Conservation (phyloP, 2,329 filamentous ascomycete genomes). For the Diaporthe ilicicola region DNA sequence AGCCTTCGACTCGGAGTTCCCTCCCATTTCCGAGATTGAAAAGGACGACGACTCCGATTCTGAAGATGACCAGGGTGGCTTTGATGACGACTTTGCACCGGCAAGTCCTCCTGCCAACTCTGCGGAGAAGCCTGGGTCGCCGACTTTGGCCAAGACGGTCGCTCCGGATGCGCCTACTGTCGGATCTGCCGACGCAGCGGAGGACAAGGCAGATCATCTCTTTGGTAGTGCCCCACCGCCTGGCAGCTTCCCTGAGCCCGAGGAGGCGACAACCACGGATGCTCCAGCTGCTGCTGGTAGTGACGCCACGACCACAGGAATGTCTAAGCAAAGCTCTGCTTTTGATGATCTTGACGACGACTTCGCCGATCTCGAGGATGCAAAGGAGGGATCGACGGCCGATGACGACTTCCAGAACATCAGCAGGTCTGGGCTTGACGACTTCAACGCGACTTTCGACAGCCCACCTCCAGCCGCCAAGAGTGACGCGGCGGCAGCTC, state of each 20-base stretch:
- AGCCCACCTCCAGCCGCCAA: slow-evolving; percentile 68
- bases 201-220: slow-evolving; percentile 47
- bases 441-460: slow-evolving; percentile 86
- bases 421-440: slow-evolving; percentile 74
- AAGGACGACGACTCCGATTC: slow-evolving; percentile 86
- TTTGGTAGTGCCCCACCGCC: slow-evolving; percentile 47
- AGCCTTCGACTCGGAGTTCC: slow-evolving; percentile 81
- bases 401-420: slow-evolving; percentile 84
- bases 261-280: slow-evolving; percentile 43
- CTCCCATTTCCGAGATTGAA: slow-evolving; percentile 88
- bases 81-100: slow-evolving; percentile 91
- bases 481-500: slow-evolving; percentile 56
- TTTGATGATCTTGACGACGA: slow-evolving; percentile 83
- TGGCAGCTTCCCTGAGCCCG: slow-evolving; percentile 31
- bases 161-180: slow-evolving; percentile 37
- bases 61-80: slow-evolving; percentile 80
- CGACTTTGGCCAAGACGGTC: slow-evolving; percentile 41
- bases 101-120: slow-evolving; percentile 56
- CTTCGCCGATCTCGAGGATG: slow-evolving; percentile 84
- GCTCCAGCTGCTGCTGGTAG: slow-evolving; percentile 41
- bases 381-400: slow-evolving; percentile 80
- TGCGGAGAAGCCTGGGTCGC: slow-evolving; percentile 39
- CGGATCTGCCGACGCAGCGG: slow-evolving; percentile 32
- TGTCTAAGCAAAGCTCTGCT: slow-evolving; percentile 56
- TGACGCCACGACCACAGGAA: slow-evolving; percentile 41